Conservation (phyloP, 192 early-diverging fungal species). For the Entophlyctis luteolus region DNA sequence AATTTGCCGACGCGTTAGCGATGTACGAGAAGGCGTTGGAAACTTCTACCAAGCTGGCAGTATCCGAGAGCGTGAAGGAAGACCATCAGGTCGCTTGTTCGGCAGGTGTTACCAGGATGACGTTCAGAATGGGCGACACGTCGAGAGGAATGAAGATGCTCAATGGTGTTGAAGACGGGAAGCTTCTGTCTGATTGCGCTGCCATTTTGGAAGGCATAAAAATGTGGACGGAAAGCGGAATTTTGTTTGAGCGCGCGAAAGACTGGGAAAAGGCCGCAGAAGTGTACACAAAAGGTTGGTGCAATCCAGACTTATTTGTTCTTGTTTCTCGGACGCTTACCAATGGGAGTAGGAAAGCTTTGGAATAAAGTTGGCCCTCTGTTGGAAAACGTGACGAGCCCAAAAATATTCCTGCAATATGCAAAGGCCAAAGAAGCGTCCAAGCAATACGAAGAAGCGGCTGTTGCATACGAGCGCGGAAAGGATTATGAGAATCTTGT, state of each 20-base stretch:
- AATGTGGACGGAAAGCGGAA: constrained; percentile 44
- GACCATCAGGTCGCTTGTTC: constrained; percentile 47
- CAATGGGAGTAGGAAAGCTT: constrained; percentile 33
- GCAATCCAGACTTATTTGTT: background rate
- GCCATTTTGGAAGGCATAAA: constrained; percentile 48
- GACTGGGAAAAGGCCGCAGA: constrained; percentile 53
- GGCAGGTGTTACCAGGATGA: constrained; percentile 44
- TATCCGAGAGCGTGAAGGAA: constrained; percentile 16
- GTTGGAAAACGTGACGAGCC: constrained; percentile 36
- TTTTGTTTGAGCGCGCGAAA: constrained; percentile 41
- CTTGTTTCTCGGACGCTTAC: too few relatives aligned
- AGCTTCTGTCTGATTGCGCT: constrained; percentile 49
- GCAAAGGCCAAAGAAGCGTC: constrained; percentile 49
- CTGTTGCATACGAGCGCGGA: constrained; percentile 49
- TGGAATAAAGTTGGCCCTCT: constrained; percentile 40
- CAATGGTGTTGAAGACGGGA: constrained; percentile 33
- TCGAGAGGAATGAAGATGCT: constrained; percentile 52
- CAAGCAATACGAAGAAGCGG: constrained; percentile 45
- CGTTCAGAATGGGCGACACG: constrained; percentile 49
- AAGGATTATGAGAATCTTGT: constrained; percentile 50
- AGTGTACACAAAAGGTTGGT: constrained; percentile 46
- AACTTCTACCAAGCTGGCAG: constrained; percentile 20
- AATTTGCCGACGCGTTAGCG: constrained; percentile 41
- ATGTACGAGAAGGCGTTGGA: constrained; percentile 54
- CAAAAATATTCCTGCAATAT: constrained; percentile 46